phyloP scores from a whole-genome alignment of 169 alveolate genomes.

The Babesia gibsoni region DNA sequence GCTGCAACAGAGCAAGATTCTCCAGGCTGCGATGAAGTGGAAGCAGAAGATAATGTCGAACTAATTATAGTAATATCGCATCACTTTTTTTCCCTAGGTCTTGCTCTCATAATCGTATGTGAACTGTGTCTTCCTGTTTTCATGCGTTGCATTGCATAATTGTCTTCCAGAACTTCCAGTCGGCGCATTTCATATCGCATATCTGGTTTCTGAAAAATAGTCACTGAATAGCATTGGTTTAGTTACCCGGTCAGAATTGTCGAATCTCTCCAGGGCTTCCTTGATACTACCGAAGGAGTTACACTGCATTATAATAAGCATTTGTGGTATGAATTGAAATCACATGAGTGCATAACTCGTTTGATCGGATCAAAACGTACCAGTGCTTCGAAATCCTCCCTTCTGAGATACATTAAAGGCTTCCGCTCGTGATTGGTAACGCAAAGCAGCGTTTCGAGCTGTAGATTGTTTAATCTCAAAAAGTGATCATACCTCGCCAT shows the following conservation, averaged over 20 bases:
- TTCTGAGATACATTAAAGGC: conserved; percentile 69
- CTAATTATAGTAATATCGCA: background rate
- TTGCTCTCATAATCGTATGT: conserved; percentile 66
- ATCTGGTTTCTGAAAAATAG: conserved; percentile 32
- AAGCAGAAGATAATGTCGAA: conserved; percentile 13
- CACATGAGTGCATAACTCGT: background rate
- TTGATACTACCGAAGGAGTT: conserved; percentile 27
- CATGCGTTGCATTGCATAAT: conserved; percentile 73
- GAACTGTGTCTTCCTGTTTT: conserved; percentile 72
- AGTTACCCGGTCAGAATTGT: background rate
- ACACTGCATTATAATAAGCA: background rate
- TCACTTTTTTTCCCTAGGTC: conserved; percentile 47
- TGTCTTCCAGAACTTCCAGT: conserved; percentile 20
- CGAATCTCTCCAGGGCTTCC: conserved; percentile 36
- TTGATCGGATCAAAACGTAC: no score
- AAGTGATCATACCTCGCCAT: conserved; percentile 25
- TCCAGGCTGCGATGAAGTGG: conserved; percentile 57
- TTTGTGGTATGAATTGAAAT: background rate
- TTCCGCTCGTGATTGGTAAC: conserved; percentile 66
- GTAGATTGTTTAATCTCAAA: no score
- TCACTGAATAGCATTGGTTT: background rate
- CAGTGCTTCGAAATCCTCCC: conserved; percentile 67
- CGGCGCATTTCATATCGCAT: conserved; percentile 32
- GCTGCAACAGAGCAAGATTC: conserved; percentile 61
- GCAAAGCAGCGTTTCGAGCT: conserved; percentile 68